Conservation (phyloP, 1,284 basidiomycete genomes). For the Tilletiaria anomala region DNA sequence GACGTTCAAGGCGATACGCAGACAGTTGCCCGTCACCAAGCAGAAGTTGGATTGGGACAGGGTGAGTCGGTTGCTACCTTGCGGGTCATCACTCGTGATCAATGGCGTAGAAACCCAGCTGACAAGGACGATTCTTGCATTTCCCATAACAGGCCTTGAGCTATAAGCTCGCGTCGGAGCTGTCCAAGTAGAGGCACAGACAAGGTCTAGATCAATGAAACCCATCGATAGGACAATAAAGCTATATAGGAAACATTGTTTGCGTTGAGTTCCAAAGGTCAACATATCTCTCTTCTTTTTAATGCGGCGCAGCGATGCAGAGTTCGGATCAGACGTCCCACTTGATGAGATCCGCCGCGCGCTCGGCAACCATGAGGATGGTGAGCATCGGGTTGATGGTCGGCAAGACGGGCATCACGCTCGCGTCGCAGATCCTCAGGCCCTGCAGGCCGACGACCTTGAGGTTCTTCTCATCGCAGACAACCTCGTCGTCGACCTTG, state of each 20-base stretch:
- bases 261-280: too few species aligned
- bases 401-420: slow-evolving; percentile 34
- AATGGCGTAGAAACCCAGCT: too few species aligned
- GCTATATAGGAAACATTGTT: too few species aligned
- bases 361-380: slow-evolving; percentile 33
- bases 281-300: too few species aligned
- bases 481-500: slow-evolving; percentile 21
- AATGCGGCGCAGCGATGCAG: too few species aligned
- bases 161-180: slow-evolving; percentile 1
- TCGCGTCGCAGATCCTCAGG: slow-evolving; percentile 35
- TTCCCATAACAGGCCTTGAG: not conserved
- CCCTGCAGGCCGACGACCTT: slow-evolving; percentile 27
- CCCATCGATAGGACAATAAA: too few species aligned
- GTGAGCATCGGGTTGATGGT: slow-evolving; percentile 33
- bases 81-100: not conserved
- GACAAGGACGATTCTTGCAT: too few species aligned
- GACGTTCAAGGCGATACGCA: slow-evolving; percentile 30
- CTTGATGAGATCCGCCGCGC: slow-evolving; percentile 33
- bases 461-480: slow-evolving; percentile 33
- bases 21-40: slow-evolving; percentile 30
- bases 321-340: slow-evolving; percentile 32
- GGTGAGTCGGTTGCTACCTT: slow-evolving; percentile 8
- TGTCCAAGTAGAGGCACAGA: too few species aligned
- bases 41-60: slow-evolving; percentile 39
- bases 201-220: too few species aligned